A percentile compares a stretch with the other conserved stretches of the same genome.
These are phyloP conservation scores for Vachellia pachyceras DNA, from an alignment of 306 rosid genomes.

Conservation along the genomic window DNA sequence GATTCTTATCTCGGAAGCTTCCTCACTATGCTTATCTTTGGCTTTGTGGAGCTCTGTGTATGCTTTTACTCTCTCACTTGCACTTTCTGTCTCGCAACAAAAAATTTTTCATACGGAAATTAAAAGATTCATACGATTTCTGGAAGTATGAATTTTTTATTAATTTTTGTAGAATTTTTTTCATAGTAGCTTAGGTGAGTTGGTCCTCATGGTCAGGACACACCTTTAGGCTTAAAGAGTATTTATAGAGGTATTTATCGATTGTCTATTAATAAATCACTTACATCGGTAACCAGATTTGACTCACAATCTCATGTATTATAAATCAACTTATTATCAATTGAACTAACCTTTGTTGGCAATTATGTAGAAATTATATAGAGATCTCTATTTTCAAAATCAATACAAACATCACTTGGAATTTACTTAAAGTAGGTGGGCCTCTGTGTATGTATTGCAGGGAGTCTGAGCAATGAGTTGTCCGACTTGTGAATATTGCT, in stretches of 20 bases:
- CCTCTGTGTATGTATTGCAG: background rate
- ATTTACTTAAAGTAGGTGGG: background rate
- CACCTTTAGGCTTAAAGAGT: too few relatives aligned
- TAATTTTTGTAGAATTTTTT: too few relatives aligned
- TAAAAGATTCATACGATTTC: background rate
- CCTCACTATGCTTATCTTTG: slow-evolving; percentile 62
- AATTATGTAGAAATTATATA: background rate
- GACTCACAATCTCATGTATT: too few relatives aligned
- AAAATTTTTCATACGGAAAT: background rate
- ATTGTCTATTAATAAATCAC: too few relatives aligned
- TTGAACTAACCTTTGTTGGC: too few relatives aligned
- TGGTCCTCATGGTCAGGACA: too few relatives aligned
- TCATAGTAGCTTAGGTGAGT: too few relatives aligned
- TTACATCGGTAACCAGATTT: too few relatives aligned
- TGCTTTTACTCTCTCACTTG: slow-evolving; percentile 12
- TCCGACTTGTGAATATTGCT: background rate
- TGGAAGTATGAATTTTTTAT: too few relatives aligned
- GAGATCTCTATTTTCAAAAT: background rate
- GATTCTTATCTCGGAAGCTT: slow-evolving; percentile 76
- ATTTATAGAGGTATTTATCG: too few relatives aligned
- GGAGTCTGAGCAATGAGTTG: background rate
- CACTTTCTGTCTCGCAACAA: too few relatives aligned
- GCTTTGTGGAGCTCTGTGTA: slow-evolving; percentile 67
- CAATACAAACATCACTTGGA: background rate
- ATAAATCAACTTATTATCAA: too few relatives aligned